Percentiles rank a stretch among this genome's conserved stretches.
phyloP scores from a whole-genome alignment of 768 basidiomycete species.

The Podaxis sp. region DNA sequence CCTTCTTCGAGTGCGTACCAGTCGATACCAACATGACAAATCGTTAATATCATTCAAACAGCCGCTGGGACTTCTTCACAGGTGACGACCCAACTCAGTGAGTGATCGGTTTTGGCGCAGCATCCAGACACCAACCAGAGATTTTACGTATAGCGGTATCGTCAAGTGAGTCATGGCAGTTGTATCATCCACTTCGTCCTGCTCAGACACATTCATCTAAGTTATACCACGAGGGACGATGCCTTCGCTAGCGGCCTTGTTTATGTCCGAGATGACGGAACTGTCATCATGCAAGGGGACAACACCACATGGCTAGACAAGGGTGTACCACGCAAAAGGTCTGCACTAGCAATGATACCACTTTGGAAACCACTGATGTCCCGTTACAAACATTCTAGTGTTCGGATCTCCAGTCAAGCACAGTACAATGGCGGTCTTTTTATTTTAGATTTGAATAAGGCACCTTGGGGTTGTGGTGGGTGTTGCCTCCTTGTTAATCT shows the following conservation, averaged over 20 bases:
- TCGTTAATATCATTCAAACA: slow-evolving; percentile 19
- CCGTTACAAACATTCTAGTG: slow-evolving; percentile 34
- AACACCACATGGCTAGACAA: slow-evolving; percentile 50
- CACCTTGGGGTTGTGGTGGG: slow-evolving; percentile 87
- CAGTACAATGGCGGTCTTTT: slow-evolving; percentile 77
- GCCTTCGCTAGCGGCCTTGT: slow-evolving; percentile 53
- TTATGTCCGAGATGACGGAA: slow-evolving; percentile 51
- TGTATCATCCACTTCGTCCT: not conserved
- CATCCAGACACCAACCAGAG: slow-evolving; percentile 12
- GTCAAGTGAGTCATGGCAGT: slow-evolving; percentile 51
- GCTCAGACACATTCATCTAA: slow-evolving; percentile 20
- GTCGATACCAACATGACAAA: not conserved
- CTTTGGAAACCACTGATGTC: not conserved
- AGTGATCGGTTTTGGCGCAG: slow-evolving; percentile 17
- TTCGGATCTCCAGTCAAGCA: slow-evolving; percentile 67
- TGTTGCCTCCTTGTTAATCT: slow-evolving; percentile 9
- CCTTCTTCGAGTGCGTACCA: slow-evolving; percentile 65
- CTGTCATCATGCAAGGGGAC: slow-evolving; percentile 76
- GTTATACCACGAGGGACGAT: slow-evolving; percentile 54
- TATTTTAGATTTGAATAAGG: slow-evolving; percentile 76
- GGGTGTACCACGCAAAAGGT: slow-evolving; percentile 64
- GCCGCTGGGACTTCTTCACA: slow-evolving; percentile 58
- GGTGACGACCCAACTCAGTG: slow-evolving; percentile 67
- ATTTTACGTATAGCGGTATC: slow-evolving; percentile 45
- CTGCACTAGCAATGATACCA: not conserved